Evolutionary conservation across 805 yeast genomes (phyloP).

Genomic region (Candida maris): DNA sequence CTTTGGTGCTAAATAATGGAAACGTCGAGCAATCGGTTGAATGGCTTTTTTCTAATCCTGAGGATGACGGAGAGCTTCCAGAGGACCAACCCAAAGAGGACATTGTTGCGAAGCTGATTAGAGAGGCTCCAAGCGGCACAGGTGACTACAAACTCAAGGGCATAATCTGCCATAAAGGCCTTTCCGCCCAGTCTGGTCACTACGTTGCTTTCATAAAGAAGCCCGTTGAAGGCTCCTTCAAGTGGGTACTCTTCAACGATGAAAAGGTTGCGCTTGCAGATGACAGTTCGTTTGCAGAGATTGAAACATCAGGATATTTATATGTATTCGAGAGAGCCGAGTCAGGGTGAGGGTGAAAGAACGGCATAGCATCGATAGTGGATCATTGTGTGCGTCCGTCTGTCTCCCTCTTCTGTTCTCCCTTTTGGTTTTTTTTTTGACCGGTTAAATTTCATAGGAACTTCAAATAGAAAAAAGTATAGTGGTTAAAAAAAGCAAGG

Average conservation of each 20-base stretch:
- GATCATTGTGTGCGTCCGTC: too few relatives aligned
- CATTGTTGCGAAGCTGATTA: constrained; percentile 10
- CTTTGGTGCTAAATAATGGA: constrained; percentile 54
- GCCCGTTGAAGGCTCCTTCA: constrained; percentile 33
- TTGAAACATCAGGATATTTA: constrained; percentile 45
- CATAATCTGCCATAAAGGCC: constrained; percentile 85
- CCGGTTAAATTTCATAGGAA: too few relatives aligned
- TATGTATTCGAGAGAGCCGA: constrained; percentile 38
- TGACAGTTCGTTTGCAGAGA: constrained; percentile 39
- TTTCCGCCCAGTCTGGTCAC: constrained; percentile 88
- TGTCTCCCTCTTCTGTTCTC: too few relatives aligned
- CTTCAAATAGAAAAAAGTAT: too few relatives aligned
- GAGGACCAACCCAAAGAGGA: constrained; percentile 9
- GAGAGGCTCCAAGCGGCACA: background rate
- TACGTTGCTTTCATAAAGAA: constrained; percentile 74
- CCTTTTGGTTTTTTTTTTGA: too few relatives aligned
- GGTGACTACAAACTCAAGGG: constrained; percentile 49
- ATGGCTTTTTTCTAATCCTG: constrained; percentile 84
- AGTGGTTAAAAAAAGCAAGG: too few relatives aligned
- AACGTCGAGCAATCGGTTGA: constrained; percentile 79
- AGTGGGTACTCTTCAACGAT: constrained; percentile 84
- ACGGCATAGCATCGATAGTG: too few relatives aligned
- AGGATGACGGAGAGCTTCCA: constrained; percentile 63
- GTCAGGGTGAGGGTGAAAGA: too few relatives aligned
- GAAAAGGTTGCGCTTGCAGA: constrained; percentile 74